Evolutionary conservation across 208 protist species (phyloP).

Genomic region (Crithidia expoeki): DNA sequence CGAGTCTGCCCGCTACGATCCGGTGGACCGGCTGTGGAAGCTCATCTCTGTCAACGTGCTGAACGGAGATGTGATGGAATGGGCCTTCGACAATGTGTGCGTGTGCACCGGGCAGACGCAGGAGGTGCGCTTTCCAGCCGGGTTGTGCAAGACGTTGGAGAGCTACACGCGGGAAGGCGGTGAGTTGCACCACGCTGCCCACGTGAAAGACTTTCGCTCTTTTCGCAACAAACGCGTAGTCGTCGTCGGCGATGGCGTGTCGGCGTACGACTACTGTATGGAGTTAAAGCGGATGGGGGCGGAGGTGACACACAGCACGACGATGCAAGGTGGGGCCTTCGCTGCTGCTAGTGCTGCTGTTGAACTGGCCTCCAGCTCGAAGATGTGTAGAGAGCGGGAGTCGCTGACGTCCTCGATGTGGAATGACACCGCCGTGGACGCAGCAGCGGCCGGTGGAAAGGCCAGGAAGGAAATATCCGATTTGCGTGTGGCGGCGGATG

Average conservation of each 20-base stretch:
- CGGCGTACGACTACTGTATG: constrained; percentile 79
- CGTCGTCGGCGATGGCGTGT: constrained; percentile 83
- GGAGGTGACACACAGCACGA: constrained; percentile 77
- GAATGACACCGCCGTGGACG: background rate
- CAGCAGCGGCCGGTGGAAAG: too few species aligned
- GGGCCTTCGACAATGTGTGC: constrained; percentile 85
- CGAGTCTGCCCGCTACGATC: constrained; percentile 72
- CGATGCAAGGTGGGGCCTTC: background rate
- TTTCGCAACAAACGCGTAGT: constrained; percentile 77
- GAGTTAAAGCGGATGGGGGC: constrained; percentile 73
- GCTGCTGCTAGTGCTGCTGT: background rate
- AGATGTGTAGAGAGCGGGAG: background rate
- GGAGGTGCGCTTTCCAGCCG: constrained; percentile 68
- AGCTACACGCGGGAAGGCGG: constrained; percentile 59
- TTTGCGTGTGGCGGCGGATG: constrained; percentile 36
- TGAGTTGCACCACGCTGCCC: constrained; percentile 81
- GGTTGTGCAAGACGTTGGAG: constrained; percentile 44
- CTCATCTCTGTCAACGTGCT: constrained; percentile 87
- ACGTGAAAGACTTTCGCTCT: constrained; percentile 87
- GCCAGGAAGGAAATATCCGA: constrained; percentile 12
- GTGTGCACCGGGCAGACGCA: constrained; percentile 89
- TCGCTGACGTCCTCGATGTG: constrained; percentile 13
- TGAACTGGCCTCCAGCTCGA: background rate
- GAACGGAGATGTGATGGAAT: constrained; percentile 89
- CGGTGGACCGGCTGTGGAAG: constrained; percentile 56